Base-by-base conservation (phyloP, 495 filamentous ascomycete species). In the Penicillium verhagenii region DNA sequence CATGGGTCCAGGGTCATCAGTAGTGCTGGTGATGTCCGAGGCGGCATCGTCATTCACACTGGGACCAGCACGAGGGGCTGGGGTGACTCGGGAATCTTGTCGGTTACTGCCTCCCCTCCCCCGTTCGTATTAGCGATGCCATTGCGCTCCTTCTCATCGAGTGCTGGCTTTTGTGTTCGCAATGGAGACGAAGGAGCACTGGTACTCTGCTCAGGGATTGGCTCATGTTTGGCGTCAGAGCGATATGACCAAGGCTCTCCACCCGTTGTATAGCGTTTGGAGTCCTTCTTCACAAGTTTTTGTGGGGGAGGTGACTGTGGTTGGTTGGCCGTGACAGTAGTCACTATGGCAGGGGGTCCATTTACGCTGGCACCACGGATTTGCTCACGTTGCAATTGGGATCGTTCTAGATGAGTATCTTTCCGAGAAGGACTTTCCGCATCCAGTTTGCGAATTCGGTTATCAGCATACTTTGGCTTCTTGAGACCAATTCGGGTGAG, bases 401-500 rank as follows among this genome's bases (percentile, higher is more conserved):
- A 63, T 14, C 69, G 66, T 51, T 77, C 73, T n/a, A 70, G 50
- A 23, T 68, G 68, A 7, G 60, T 69, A n/a, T 75, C 69, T 45
- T 63, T 58, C 20, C 64, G 58, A 9, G 68, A 54, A 0, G 69
- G 51, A 19, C 67, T 71, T 53, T 71, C 66, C 1, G 53, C 24
- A 16, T 65, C 64, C 4, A 66, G 46, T 54, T 69, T 71, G 51
- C 52, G 63, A 24, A 71, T 63, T 20, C 65, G 71, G 26, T 74
- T 53, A 3, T 71, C 64, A 1, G 70, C 43, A 43, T 70, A 66
- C 53, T 72, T 77, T 16, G 65, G 24, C 47, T 71, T 76, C 38
- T 64, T 70, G 11, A 74, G 55, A 48, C 70, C 74, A 8, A 82
- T 61, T 0, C 75, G 71, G 16, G 70, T 61, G 26, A 81, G 67